Evolutionary conservation across 1,139 yeast genomes (phyloP).

Genomic region (Geotrichum macrosporum): DNA sequence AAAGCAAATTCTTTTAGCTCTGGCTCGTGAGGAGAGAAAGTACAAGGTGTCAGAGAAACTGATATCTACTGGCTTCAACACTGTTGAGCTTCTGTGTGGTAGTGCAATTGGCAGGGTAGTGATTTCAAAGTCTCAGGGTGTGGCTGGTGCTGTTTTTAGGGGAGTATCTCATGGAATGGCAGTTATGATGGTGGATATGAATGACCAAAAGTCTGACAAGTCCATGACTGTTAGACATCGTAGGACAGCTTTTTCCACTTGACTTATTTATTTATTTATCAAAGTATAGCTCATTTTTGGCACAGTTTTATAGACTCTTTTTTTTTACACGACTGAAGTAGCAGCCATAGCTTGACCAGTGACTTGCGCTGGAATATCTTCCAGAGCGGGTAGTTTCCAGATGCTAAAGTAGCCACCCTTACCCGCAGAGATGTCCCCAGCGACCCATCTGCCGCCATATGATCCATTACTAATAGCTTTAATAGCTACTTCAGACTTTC

Average conservation of each 20-base stretch:
- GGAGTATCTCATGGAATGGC: constrained; percentile 19
- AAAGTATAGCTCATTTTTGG: too few relatives aligned
- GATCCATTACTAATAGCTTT: constrained; percentile 16
- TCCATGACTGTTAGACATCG: too few relatives aligned
- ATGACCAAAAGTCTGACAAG: too few relatives aligned
- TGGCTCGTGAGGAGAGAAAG: constrained; percentile 18
- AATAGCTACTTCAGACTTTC: constrained; percentile 20
- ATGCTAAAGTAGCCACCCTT: constrained; percentile 19
- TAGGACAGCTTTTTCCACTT: too few relatives aligned
- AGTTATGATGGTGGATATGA: constrained; percentile 11
- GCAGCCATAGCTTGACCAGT: too few relatives aligned
- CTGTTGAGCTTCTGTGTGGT: constrained; percentile 7
- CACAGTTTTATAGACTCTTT: too few relatives aligned
- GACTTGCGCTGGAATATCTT: too few relatives aligned
- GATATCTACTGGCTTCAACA: constrained; percentile 7
- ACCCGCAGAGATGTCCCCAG: constrained; percentile 11
- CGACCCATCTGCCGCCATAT: constrained; percentile 18
- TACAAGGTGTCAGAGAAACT: constrained; percentile 12
- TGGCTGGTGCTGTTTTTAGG: constrained; percentile 15
- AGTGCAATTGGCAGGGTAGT: constrained; percentile 7
- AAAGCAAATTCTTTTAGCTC: constrained; percentile 8
- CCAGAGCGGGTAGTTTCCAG: too few relatives aligned
- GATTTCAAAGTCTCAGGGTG: constrained; percentile 3
- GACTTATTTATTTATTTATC: too few relatives aligned
- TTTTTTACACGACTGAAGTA: too few relatives aligned